These are phyloP conservation scores for Lepidopterella palustris DNA, from an alignment of 495 filamentous ascomycete genomes.

Conservation along the genomic window DNA sequence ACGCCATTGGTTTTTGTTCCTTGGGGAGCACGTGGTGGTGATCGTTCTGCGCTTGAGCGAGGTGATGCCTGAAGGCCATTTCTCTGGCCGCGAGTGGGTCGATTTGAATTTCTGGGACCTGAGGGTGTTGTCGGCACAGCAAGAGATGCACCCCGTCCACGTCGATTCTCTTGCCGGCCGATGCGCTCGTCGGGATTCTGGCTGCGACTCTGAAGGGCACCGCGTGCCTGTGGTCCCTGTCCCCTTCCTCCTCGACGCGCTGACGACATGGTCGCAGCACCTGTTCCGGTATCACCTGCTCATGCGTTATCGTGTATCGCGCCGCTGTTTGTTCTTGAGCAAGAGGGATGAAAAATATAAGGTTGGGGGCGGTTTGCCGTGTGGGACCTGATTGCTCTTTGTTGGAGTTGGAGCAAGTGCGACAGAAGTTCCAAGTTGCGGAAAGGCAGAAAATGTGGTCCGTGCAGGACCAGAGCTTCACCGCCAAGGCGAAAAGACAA, in stretches of 20 bases:
- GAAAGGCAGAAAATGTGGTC: neutral
- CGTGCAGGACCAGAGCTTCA: too few species aligned
- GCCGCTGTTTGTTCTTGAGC: neutral
- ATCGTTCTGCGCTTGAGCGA: neutral
- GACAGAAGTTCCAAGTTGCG: neutral
- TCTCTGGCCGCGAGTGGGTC: neutral
- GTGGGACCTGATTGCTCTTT: neutral
- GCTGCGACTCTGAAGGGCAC: constrained; percentile 4
- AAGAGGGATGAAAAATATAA: neutral
- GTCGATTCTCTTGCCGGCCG: neutral
- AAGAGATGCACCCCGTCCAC: neutral
- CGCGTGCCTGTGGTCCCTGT: constrained; percentile 18
- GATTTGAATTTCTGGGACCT: neutral
- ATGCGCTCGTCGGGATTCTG: neutral
- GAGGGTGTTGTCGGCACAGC: neutral
- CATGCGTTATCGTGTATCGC: constrained; percentile 3
- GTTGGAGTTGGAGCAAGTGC: neutral
- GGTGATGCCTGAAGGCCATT: neutral
- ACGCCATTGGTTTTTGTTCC: neutral
- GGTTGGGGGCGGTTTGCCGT: neutral
- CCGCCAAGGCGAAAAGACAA: too few species aligned
- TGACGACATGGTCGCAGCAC: constrained; percentile 20
- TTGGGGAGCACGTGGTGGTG: neutral
- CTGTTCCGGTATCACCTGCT: neutral
- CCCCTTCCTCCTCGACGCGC: constrained; percentile 13